These are phyloP conservation scores for Ogataea paradorogensis DNA, from an alignment of 805 yeast genomes.

Conservation along the genomic window DNA sequence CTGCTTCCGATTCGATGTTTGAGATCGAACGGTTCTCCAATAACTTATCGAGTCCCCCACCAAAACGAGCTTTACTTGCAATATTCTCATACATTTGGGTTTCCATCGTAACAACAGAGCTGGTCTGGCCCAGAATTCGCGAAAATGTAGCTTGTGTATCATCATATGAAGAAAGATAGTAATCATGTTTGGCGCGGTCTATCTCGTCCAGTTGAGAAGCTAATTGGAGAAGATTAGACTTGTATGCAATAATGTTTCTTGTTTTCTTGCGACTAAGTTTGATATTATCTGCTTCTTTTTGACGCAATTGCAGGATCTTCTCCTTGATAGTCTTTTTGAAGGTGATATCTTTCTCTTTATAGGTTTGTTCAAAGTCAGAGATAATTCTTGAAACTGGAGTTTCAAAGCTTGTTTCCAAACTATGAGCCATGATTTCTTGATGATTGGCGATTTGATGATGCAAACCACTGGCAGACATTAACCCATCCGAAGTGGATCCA, in stretches of 20 bases:
- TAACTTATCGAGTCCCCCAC: slow-evolving; percentile 74
- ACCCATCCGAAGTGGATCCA: slow-evolving; percentile 57
- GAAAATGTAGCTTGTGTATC: slow-evolving; percentile 62
- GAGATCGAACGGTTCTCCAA: slow-evolving; percentile 13
- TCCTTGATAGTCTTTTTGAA: slow-evolving; percentile 54
- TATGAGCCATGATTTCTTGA: slow-evolving; percentile 62
- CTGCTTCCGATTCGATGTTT: background rate
- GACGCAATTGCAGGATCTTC: slow-evolving; percentile 50
- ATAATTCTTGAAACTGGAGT: slow-evolving; percentile 48
- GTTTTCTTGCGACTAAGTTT: slow-evolving; percentile 57
- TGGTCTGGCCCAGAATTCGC: slow-evolving; percentile 51
- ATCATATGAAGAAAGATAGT: slow-evolving; percentile 61
- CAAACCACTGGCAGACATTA: slow-evolving; percentile 71
- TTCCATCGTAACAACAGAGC: slow-evolving; percentile 71
- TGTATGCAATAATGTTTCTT: slow-evolving; percentile 65
- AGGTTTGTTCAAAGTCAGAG: slow-evolving; percentile 41
- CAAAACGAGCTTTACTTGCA: slow-evolving; percentile 82
- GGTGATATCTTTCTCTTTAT: slow-evolving; percentile 45
- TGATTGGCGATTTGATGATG: slow-evolving; percentile 76
- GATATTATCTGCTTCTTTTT: slow-evolving; percentile 59
- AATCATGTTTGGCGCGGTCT: slow-evolving; percentile 71
- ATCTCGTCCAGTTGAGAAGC: slow-evolving; percentile 77
- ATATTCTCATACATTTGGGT: slow-evolving; percentile 77
- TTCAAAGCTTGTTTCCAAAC: slow-evolving; percentile 53
- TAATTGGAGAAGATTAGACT: slow-evolving; percentile 60